Evolutionary conservation across 495 filamentous ascomycete genomes (phyloP).

Genomic region (Annulohypoxylon nitens): DNA sequence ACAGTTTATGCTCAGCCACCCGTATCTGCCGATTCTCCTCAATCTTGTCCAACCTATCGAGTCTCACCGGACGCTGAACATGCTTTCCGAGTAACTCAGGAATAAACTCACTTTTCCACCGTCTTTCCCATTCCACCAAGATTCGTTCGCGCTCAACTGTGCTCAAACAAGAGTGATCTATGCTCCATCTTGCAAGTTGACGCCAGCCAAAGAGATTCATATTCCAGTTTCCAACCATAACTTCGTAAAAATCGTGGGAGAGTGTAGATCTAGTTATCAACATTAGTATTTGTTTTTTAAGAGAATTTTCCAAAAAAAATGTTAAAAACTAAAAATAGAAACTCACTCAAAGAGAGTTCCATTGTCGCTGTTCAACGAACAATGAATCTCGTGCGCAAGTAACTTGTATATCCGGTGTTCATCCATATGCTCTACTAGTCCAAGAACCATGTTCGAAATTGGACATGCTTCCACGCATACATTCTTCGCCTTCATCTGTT

Average conservation of each 20-base stretch:
- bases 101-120: conserved; percentile 61
- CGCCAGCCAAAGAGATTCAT: conserved; percentile 67
- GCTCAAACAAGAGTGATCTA: conserved; percentile 65
- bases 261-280: conserved; percentile 62
- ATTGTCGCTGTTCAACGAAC: conserved; percentile 68
- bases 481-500: conserved; percentile 82
- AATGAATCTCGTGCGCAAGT: conserved; percentile 65
- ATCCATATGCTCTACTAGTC: conserved; percentile 61
- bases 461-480: conserved; percentile 92
- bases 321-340: background rate
- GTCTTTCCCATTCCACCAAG: conserved; percentile 56
- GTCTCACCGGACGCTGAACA: conserved; percentile 15
- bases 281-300: conserved; percentile 1
- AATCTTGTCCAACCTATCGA: conserved; percentile 20
- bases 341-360: conserved; percentile 66
- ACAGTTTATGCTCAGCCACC: conserved; percentile 5
- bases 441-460: conserved; percentile 85
- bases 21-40: conserved; percentile 23
- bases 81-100: conserved; percentile 20
- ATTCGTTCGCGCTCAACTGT: conserved; percentile 49
- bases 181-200: conserved; percentile 67
- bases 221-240: conserved; percentile 64
- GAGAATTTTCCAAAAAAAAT: background rate
- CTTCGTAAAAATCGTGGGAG: conserved; percentile 70
- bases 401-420: conserved; percentile 65